Evolutionary conservation across 164 flowering plant genomes (phyloP), one percentile per base, ranked within the genome.

Genomic region (Brasenia schreberi): DNA sequence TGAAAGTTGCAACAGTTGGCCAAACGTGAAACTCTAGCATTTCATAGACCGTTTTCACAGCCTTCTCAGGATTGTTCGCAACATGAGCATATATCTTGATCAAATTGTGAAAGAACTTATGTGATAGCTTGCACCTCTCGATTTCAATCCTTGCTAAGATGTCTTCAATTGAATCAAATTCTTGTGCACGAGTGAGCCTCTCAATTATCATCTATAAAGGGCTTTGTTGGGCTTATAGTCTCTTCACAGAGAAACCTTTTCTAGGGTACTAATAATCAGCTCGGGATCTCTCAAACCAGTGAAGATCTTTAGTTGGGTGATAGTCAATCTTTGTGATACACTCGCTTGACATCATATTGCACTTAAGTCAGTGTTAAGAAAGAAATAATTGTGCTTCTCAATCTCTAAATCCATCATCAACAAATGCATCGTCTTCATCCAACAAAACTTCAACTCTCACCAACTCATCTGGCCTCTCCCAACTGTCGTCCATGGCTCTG

Each of bases 161-260:
- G 18, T 76, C 74, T 19, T 84, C 84, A 62, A 90, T 84, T 43
- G 77, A 80, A 65, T 85, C 83, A 43, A 85, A 84, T 49, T 71
- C 80, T 14, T 74, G 73, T 56, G 80, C 87, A 16, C 70, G 70
- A 5, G 84, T 91, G 5, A 93, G 84, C 68, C 78, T 82, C 71
- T 65, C 69, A 69, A 90, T 71, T 62, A 87, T 65, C 4, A 82
- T 43, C 80, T 69, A 76, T 78, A 89, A 19, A 93, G 81, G 42
- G 88, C 69, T 72, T 87, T 88, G 61, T 68, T 87, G 76, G 98
- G 98, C 58, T 79, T 84, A 73, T 85, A 90, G 74, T 93, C 97
- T 67, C 76, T 84, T 16, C 98, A 87, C 18, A 68, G 69, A 5
- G 92, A 84, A 68, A 82, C 68, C 43, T 70, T 81, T 61, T 77